Evolutionary conservation across 2,329 filamentous ascomycete genomes (phyloP).

Genomic region (Chrysosporium queenslandicum): DNA sequence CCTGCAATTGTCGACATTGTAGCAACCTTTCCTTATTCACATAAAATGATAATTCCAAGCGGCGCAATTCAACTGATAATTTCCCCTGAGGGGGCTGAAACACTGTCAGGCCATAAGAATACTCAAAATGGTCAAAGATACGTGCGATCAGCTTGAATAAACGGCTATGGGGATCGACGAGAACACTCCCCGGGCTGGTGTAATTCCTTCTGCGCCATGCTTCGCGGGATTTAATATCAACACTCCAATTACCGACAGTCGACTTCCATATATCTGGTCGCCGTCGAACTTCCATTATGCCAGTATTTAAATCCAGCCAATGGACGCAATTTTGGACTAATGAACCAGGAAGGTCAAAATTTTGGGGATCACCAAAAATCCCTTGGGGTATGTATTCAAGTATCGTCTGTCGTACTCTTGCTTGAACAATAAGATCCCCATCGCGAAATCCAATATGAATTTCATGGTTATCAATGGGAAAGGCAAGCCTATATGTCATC

Average conservation of each 20-base stretch:
- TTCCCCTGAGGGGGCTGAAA: conserved; percentile 34
- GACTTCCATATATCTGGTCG: conserved; percentile 24
- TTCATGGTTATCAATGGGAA: conserved; percentile 25
- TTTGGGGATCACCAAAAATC: conserved; percentile 20
- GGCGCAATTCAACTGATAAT: conserved; percentile 39
- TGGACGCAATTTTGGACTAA: conserved; percentile 39
- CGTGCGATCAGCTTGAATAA: conserved; percentile 27
- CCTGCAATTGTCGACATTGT: conserved; percentile 42
- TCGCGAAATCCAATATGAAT: conserved; percentile 18
- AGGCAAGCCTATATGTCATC: conserved; percentile 22
- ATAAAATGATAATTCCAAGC: conserved; percentile 42
- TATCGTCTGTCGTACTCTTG: conserved; percentile 10
- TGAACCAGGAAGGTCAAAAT: conserved; percentile 22
- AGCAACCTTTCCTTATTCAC: conserved; percentile 27
- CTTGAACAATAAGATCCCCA: conserved; percentile 29
- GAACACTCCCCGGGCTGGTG: conserved; percentile 13
- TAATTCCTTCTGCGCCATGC: conserved; percentile 20
- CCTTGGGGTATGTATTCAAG: conserved; percentile 27
- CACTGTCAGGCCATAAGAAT: conserved; percentile 35
- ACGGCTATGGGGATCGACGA: conserved; percentile 35
- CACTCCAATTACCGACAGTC: conserved; percentile 22
- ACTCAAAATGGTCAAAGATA: conserved; percentile 46
- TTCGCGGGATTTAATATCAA: conserved; percentile 19
- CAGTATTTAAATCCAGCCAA: conserved; percentile 36
- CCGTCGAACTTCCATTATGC: conserved; percentile 25